Conservation (phyloP, 805 yeast genomes). For the Candida ortonii region DNA sequence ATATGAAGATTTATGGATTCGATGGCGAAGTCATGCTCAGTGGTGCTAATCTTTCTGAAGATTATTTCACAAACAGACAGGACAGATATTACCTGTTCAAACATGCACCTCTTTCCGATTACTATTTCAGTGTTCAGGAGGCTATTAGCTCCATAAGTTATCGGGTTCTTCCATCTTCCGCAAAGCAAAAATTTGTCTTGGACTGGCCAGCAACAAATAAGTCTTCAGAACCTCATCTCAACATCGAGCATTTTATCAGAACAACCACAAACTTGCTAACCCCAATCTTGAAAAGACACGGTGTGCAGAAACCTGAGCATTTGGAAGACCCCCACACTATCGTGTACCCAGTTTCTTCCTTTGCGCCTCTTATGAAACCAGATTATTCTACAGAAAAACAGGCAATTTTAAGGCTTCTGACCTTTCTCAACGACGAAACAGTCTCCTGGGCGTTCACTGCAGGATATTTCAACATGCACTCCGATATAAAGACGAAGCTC, state of each 20-base stretch:
- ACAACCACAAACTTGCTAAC: constrained; percentile 56
- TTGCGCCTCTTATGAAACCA: constrained; percentile 71
- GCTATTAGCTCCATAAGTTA: constrained; percentile 72
- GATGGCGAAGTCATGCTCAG: constrained; percentile 84
- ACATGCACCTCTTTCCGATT: constrained; percentile 57
- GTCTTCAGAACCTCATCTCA: constrained; percentile 63
- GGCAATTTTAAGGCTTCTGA: constrained; percentile 58
- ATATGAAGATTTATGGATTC: constrained; percentile 94
- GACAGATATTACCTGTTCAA: constrained; percentile 83
- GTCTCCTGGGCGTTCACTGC: constrained; percentile 88
- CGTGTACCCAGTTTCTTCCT: constrained; percentile 89
- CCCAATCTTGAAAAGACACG: constrained; percentile 52
- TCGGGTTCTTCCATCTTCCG: constrained; percentile 48
- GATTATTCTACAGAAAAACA: constrained; percentile 81
- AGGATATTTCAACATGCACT: constrained; percentile 91
- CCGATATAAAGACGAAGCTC: constrained; percentile 60
- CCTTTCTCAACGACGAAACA: constrained; percentile 51
- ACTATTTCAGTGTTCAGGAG: constrained; percentile 67
- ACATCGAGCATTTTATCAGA: constrained; percentile 47
- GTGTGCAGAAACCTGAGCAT: constrained; percentile 21
- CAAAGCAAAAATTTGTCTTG: constrained; percentile 46
- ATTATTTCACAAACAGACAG: constrained; percentile 92
- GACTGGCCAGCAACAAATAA: constrained; percentile 73
- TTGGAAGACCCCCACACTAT: constrained; percentile 45
- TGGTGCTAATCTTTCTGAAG: constrained; percentile 90